A percentile compares a stretch with the other conserved stretches of the same genome.
These are phyloP conservation scores for Nitzschia sp. DNA, from an alignment of 108 stramenopile genomes.

Conservation along the genomic window DNA sequence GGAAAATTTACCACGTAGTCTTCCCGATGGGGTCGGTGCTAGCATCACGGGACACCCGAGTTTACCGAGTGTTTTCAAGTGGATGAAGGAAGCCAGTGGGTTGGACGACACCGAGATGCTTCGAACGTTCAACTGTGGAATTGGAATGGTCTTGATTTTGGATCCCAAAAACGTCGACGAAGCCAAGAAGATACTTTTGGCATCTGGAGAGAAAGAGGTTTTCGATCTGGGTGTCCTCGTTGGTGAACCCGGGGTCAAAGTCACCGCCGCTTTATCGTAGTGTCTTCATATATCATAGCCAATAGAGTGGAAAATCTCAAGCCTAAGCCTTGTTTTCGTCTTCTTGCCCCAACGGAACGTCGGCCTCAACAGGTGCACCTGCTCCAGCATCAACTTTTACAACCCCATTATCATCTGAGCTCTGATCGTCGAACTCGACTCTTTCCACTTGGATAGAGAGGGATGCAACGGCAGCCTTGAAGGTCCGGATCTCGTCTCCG, in stretches of 20 bases:
- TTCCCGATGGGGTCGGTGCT: conserved; percentile 84
- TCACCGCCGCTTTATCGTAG: conserved; percentile 10
- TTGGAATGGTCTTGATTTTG: conserved; percentile 96
- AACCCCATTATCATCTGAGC: too few relatives aligned
- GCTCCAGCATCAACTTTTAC: too few relatives aligned
- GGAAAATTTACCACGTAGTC: conserved; percentile 95
- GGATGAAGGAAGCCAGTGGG: conserved; percentile 90
- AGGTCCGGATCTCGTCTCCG: background rate
- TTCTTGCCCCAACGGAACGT: too few relatives aligned
- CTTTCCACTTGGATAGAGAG: background rate
- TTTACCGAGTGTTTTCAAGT: conserved; percentile 91
- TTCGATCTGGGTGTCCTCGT: conserved; percentile 75
- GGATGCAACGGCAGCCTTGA: background rate
- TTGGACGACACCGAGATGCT: conserved; percentile 92
- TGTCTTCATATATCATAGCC: background rate
- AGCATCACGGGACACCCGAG: conserved; percentile 82
- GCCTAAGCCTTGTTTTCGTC: too few relatives aligned
- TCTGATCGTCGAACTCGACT: background rate
- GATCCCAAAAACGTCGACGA: conserved; percentile 63
- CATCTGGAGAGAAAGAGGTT: conserved; percentile 71
- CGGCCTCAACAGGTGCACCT: too few relatives aligned
- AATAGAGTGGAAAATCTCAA: background rate
- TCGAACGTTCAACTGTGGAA: conserved; percentile 96
- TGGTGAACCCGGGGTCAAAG: conserved; percentile 14
- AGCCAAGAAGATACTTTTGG: conserved; percentile 62